A percentile compares a stretch with the other conserved stretches of the same genome.
phyloP scores from a whole-genome alignment of 2,329 filamentous ascomycete genomes.

The Colletotrichum sp. region DNA sequence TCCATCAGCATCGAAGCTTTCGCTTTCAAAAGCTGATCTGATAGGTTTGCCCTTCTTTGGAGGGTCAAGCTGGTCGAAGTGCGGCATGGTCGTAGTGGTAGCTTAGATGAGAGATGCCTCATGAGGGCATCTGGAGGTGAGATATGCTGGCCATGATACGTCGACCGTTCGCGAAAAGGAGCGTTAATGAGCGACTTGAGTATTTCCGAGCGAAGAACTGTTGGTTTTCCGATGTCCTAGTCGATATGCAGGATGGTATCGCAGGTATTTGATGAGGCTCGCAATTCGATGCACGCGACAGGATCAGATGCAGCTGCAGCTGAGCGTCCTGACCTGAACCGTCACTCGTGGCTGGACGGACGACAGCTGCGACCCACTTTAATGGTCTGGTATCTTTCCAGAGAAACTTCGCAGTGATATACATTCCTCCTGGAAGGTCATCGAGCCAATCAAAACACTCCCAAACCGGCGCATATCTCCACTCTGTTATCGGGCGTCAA shows the following conservation, averaged over 20 bases:
- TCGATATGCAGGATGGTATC: neutral
- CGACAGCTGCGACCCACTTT: neutral
- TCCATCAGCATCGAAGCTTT: slow-evolving; percentile 84
- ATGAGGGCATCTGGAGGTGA: slow-evolving; percentile 15
- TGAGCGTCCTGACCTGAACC: neutral
- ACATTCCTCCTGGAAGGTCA: neutral
- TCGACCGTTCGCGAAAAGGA: neutral
- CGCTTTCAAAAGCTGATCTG: slow-evolving; percentile 79
- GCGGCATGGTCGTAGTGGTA: slow-evolving; percentile 47
- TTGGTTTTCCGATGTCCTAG: neutral
- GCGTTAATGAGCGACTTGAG: neutral
- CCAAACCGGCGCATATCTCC: neutral
- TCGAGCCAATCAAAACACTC: neutral
- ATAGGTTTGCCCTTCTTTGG: slow-evolving; percentile 64
- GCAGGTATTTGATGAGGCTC: slow-evolving; percentile 5
- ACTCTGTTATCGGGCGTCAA: slow-evolving; percentile 6
- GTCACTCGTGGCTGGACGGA: slow-evolving; percentile 3
- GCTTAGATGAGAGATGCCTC: slow-evolving; percentile 19
- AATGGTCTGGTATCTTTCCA: neutral
- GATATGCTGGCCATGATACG: slow-evolving; percentile 16
- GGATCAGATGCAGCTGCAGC: slow-evolving; percentile 7
- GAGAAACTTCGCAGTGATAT: neutral
- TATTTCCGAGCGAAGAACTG: neutral
- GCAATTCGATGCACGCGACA: slow-evolving; percentile 11
- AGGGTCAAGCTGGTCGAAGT: slow-evolving; percentile 50